Conservation (phyloP, 768 basidiomycete genomes). For the Tephrocybe sp. region DNA sequence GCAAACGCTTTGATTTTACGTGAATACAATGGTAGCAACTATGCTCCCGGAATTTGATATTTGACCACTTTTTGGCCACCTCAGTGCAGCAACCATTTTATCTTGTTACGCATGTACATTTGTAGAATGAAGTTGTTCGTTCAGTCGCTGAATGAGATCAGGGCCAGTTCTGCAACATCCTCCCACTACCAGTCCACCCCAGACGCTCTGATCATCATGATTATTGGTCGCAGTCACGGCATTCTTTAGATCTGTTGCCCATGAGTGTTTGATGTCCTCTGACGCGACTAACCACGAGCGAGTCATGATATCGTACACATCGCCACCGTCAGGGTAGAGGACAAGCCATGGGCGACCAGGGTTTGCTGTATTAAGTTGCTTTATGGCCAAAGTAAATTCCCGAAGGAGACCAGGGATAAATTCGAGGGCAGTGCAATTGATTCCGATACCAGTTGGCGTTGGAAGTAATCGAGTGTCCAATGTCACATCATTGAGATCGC, state of each 20-base stretch:
- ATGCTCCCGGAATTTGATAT: no score
- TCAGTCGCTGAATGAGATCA: conserved; percentile 40
- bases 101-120: no score
- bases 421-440: conserved; percentile 67
- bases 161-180: conserved; percentile 71
- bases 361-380: conserved; percentile 7
- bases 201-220: conserved; percentile 23
- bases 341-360: conserved; percentile 50
- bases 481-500: conserved; percentile 1
- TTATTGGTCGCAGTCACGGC: conserved; percentile 23
- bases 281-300: conserved; percentile 40
- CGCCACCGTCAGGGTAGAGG: conserved; percentile 73
- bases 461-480: conserved; percentile 16
- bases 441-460: conserved; percentile 58
- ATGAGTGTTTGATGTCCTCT: conserved; percentile 22
- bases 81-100: no score
- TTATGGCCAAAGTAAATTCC: conserved; percentile 31
- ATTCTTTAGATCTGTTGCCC: conserved; percentile 34
- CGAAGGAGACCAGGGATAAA: conserved; percentile 40
- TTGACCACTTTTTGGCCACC: no score
- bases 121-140: not conserved
- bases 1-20: no score
- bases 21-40: no score
- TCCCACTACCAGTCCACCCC: conserved; percentile 59
- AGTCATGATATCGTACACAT: conserved; percentile 48